Conservation (phyloP, 192 early-diverging fungal genomes). For the Coemansia sp. region DNA sequence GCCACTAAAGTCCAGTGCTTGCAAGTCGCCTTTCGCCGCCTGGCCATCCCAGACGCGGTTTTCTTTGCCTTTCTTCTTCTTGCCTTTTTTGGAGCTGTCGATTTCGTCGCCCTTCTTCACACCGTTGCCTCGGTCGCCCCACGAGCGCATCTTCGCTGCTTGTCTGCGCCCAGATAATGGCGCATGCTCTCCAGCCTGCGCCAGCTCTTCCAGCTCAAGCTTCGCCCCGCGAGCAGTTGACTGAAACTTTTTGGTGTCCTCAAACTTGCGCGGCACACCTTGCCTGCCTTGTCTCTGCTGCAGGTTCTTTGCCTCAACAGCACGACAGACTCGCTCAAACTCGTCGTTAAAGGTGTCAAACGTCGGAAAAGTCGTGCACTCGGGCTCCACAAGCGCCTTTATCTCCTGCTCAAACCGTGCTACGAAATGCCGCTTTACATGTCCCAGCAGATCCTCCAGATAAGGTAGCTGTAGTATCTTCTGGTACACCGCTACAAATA, state of each 20-base stretch:
- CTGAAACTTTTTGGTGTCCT: conserved; percentile 75
- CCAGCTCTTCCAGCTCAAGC: conserved; percentile 49
- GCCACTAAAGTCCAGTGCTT: conserved; percentile 51
- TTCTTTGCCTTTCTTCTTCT: conserved; percentile 57
- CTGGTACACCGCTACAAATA: conserved; percentile 85
- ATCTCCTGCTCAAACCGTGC: conserved; percentile 55
- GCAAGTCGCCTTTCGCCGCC: conserved; percentile 47
- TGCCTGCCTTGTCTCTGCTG: conserved; percentile 43
- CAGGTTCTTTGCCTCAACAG: conserved; percentile 66
- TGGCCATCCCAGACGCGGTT: conserved; percentile 76
- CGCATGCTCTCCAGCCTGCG: conserved; percentile 30
- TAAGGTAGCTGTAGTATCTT: conserved; percentile 84
- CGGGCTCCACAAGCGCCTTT: conserved; percentile 19
- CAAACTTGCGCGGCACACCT: conserved; percentile 72
- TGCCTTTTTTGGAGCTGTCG: conserved; percentile 39
- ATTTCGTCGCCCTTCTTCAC: conserved; percentile 6
- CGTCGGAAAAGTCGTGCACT: conserved; percentile 27
- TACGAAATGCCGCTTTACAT: conserved; percentile 67
- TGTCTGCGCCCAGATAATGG: conserved; percentile 1
- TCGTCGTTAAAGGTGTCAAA: conserved; percentile 62
- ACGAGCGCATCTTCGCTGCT: conserved; percentile 39
- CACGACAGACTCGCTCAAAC: conserved; percentile 66
- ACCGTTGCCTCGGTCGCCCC: conserved; percentile 24
- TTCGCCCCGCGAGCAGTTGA: conserved; percentile 61
- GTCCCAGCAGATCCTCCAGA: conserved; percentile 76